Percentiles rank a stretch among this genome's conserved stretches.
Conservation (phyloP, 768 basidiomycete species). For the Boletellus emodensis region DNA sequence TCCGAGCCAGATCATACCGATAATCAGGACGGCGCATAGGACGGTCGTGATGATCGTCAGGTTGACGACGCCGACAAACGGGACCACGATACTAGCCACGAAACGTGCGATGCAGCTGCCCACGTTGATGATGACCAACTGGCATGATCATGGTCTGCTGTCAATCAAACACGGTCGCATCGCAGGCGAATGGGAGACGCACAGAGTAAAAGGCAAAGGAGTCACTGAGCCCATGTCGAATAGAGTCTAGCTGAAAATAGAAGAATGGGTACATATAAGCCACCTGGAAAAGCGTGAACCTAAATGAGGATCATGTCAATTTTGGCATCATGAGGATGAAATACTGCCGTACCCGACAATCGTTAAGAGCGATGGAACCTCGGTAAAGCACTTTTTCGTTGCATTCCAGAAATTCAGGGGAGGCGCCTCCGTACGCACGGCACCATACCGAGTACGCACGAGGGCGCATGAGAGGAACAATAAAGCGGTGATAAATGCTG, state of each 20-base stretch:
- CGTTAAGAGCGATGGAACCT: conserved; percentile 24
- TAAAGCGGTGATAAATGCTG: conserved; percentile 34
- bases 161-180: background rate
- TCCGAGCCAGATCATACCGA: conserved; percentile 42
- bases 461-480: conserved; percentile 37
- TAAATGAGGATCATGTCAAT: background rate
- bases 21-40: conserved; percentile 31
- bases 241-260: conserved; percentile 55
- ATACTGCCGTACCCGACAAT: conserved; percentile 18
- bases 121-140: conserved; percentile 54
- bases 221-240: conserved; percentile 42
- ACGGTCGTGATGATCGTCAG: conserved; percentile 35
- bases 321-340: background rate
- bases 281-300: conserved; percentile 29
- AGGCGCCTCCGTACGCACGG: background rate
- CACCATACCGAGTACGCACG: conserved; percentile 32
- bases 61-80: conserved; percentile 42
- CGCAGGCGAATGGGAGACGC: background rate
- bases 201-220: conserved; percentile 56
- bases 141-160: background rate
- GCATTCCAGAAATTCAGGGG: conserved; percentile 16
- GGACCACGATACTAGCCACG: conserved; percentile 37
- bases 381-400: conserved; percentile 19
- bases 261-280: conserved; percentile 50
- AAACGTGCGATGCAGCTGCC: conserved; percentile 47